Evolutionary conservation across 2,329 filamentous ascomycete genomes (phyloP).

Genomic region (Ambrosiella beaveri): DNA sequence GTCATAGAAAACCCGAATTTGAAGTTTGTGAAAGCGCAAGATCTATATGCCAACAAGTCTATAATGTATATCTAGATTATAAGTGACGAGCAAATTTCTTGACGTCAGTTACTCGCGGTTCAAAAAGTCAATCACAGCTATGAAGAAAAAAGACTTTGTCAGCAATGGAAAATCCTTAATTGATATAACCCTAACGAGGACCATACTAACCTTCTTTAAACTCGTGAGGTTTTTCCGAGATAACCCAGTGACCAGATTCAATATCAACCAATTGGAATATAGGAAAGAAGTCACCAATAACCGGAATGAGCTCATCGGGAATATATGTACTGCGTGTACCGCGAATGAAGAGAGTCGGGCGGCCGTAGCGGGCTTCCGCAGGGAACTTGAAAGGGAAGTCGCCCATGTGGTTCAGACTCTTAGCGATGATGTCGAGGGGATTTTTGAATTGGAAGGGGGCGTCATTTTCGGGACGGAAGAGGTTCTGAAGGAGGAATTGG

Average conservation of each 20-base stretch:
- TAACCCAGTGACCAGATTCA: conserved; percentile 72
- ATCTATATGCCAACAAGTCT: neutral
- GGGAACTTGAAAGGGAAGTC: conserved; percentile 78
- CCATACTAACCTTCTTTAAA: conserved; percentile 48
- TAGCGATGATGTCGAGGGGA: conserved; percentile 53
- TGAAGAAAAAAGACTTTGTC: neutral
- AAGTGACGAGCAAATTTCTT: neutral
- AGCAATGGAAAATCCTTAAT: neutral
- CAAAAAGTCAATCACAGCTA: conserved; percentile 49
- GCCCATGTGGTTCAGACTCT: conserved; percentile 55
- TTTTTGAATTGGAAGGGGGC: conserved; percentile 57
- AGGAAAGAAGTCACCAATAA: conserved; percentile 70
- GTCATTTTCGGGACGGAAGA: conserved; percentile 38
- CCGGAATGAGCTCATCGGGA: conserved; percentile 61
- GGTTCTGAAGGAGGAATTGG: conserved; percentile 81
- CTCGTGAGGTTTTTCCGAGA: conserved; percentile 68
- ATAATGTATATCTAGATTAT: too few species aligned
- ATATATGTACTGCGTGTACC: conserved; percentile 66
- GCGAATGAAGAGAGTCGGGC: conserved; percentile 64
- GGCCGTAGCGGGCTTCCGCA: conserved; percentile 48
- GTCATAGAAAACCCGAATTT: neutral
- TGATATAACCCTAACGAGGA: conserved; percentile 16
- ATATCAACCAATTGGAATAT: conserved; percentile 56
- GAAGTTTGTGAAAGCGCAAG: neutral
- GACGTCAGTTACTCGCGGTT: conserved; percentile 21